Base-by-base conservation (phyloP, 1,284 basidiomycete genomes). In the Rhodotorula glutinis region DNA sequence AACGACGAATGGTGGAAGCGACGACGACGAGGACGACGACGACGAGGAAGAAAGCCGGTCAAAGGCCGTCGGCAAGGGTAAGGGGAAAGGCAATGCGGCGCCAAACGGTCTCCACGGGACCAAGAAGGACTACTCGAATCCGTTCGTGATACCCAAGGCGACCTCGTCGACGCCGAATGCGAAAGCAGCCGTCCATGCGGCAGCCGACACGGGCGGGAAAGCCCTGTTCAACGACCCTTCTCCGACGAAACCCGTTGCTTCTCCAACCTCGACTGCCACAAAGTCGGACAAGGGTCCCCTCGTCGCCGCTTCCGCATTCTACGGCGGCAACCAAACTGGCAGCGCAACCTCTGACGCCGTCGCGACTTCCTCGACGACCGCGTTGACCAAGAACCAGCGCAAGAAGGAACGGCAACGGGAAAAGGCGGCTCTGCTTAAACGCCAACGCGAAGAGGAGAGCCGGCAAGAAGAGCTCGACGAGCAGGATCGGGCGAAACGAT, bases 31-130 rank as follows among this genome's bases (percentile, higher is more conserved):
- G n/a, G 55, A 57, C 51, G 57, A 54, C 17, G 51, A 53, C 14
- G 64, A 69, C 23, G 64, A 66, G 25, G 64, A 66, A 46, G 67
- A 69, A 4, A 69, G 67, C 47, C 60, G 67, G 11, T 25, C 67
- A 4, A 33, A 52, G 17, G 57, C 58, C 1, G 59, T 66, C 29
- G 52, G 57, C 17, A 67, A 67, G 54, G 65, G 65, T n/a, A 69
- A 69, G 53, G 53, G 55, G 7, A 65, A 49, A 25, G n/a, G 33
- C 7, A 38, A 38, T 38, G 33, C 33, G 33, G 33, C 33, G 33
- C 33, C 33, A 5, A 27, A 17, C 8, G 59, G 14, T 4, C 27
- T 16, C n/a, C 17, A 29, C n/a, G 43, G 43, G 21, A 14, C 40
- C 49, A 8, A 14, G 41, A 38, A 23, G 14, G 59, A 23, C 2